phyloP scores from a whole-genome alignment of 1,284 basidiomycete species.

The Hypsizygus ulmarius region DNA sequence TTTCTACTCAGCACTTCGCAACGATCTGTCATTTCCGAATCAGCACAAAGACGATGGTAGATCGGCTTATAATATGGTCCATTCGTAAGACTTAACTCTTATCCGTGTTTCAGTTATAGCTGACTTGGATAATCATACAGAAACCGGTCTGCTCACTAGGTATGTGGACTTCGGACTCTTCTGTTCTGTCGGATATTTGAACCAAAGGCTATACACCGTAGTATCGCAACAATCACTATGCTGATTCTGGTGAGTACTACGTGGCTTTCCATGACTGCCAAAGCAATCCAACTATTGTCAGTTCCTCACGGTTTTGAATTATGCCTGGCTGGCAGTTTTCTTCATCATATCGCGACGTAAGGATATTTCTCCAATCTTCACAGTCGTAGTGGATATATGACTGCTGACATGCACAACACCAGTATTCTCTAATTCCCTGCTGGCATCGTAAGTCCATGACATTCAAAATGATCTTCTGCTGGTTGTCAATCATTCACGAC shows the following conservation, averaged over 20 bases:
- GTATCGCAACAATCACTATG: too few relatives aligned
- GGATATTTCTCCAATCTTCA: too few relatives aligned
- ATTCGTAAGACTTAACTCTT: too few relatives aligned
- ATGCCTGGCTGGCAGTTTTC: slow-evolving; percentile 10
- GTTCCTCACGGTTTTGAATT: slow-evolving; percentile 1
- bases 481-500: background rate
- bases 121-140: too few relatives aligned
- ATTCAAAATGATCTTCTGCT: background rate
- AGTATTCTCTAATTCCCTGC: slow-evolving; percentile 10
- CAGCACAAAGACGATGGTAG: background rate
- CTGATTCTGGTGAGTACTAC: too few relatives aligned
- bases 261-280: too few relatives aligned
- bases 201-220: too few relatives aligned
- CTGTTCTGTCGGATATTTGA: too few relatives aligned
- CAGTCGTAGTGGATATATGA: background rate
- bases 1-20: background rate
- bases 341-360: slow-evolving; percentile 7
- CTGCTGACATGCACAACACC: background rate
- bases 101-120: too few relatives aligned
- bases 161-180: too few relatives aligned
- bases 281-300: background rate
- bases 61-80: too few relatives aligned
- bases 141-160: too few relatives aligned
- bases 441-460: slow-evolving; percentile 6
- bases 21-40: background rate